Conservation (phyloP, 1,139 yeast genomes). For the Zhuliangozyma blackwelliae region DNA sequence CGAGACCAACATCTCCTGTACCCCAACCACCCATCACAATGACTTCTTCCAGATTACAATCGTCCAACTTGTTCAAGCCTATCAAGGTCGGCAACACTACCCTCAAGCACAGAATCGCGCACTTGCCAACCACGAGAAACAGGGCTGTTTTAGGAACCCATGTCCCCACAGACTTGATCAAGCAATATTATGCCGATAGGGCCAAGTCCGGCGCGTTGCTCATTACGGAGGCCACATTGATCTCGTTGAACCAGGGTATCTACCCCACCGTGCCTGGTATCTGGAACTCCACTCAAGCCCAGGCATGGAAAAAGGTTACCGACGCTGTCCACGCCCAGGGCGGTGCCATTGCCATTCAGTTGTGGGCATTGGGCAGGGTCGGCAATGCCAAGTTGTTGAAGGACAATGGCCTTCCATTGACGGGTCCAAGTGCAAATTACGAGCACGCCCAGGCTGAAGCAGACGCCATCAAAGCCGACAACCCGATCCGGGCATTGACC, state of each 20-base stretch:
- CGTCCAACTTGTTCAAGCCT: conserved; percentile 42
- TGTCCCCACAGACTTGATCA: conserved; percentile 45
- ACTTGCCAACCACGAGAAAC: conserved; percentile 54
- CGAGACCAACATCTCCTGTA: too few species aligned
- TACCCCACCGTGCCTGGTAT: conserved; percentile 51
- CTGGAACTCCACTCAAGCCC: conserved; percentile 44
- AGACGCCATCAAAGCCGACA: conserved; percentile 27
- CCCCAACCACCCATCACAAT: conserved; percentile 1
- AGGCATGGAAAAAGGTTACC: conserved; percentile 52
- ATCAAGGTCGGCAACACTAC: conserved; percentile 39
- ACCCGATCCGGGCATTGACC: conserved; percentile 38
- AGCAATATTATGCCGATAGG: conserved; percentile 51
- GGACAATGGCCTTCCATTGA: conserved; percentile 20
- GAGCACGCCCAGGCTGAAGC: conserved; percentile 19
- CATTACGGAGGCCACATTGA: conserved; percentile 34
- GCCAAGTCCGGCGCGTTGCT: conserved; percentile 51
- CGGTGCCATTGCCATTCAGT: conserved; percentile 40
- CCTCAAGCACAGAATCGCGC: conserved; percentile 40
- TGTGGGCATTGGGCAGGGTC: conserved; percentile 60
- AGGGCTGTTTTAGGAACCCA: conserved; percentile 34
- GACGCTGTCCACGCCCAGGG: conserved; percentile 14
- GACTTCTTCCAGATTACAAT: conserved; percentile 7
- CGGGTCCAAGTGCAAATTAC: conserved; percentile 25
- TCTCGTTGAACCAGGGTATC: conserved; percentile 30
- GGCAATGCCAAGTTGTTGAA: conserved; percentile 43